A percentile compares a stretch with the other conserved stretches of the same genome.
Conservation (phyloP, 257 asterid species). For the Craterostigma plantagineum region DNA sequence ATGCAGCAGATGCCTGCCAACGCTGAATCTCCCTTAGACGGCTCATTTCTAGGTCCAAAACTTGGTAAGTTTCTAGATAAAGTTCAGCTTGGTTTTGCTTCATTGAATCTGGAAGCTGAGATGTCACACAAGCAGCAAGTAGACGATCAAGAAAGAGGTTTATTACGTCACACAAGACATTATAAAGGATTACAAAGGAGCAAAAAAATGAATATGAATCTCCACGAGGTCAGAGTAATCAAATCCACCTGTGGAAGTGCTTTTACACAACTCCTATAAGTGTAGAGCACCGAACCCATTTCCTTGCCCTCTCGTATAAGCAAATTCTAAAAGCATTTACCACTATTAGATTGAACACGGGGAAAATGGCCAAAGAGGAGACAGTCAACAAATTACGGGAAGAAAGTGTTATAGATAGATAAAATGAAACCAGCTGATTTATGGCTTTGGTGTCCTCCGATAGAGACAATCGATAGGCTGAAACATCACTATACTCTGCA, state of each 20-base stretch:
- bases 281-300: conserved; percentile 91
- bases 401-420: conserved; percentile 4
- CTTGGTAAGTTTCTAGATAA: conserved; percentile 96
- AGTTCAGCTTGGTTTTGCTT: conserved; percentile 94
- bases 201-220: conserved; percentile 2
- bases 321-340: conserved; percentile 38
- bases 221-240: not conserved
- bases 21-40: conserved; percentile 94
- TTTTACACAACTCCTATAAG: conserved; percentile 90
- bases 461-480: conserved; percentile 85
- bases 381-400: not conserved
- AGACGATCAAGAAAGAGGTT: no score
- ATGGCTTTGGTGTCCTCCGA: conserved; percentile 93
- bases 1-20: conserved; percentile 96
- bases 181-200: not conserved
- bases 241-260: conserved; percentile 92
- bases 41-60: conserved; percentile 93
- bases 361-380: conserved; percentile 1
- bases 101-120: conserved; percentile 96
- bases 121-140: conserved; percentile 4
- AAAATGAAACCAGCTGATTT: conserved; percentile 65
- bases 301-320: conserved; percentile 89
- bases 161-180: no score
- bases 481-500: conserved; percentile 80
- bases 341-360: not conserved